phyloP scores from a whole-genome alignment of 352 stramenopile genomes.

The Blastocystis sp. region DNA sequence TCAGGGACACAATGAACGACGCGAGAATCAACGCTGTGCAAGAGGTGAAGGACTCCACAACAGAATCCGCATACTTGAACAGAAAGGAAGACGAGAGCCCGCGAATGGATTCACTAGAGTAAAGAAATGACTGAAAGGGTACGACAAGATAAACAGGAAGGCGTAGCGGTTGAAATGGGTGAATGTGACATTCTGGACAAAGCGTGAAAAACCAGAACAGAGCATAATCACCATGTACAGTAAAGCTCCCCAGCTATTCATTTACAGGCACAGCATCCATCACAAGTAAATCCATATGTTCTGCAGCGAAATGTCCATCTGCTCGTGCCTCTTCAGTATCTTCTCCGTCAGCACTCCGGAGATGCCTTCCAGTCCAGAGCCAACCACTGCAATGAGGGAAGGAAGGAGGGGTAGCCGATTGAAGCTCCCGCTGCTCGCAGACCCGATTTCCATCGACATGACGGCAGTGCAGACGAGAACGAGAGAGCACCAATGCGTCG shows the following conservation, averaged over 20 bases:
- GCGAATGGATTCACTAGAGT: slow-evolving; percentile 12
- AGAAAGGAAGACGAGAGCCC: slow-evolving; percentile 23
- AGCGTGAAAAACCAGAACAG: not conserved
- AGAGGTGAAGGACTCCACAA: slow-evolving; percentile 22
- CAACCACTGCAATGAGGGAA: not conserved
- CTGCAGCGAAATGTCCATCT: slow-evolving; percentile 15
- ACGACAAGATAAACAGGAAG: slow-evolving; percentile 27
- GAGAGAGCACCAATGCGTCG: slow-evolving; percentile 30
- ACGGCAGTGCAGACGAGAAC: slow-evolving; percentile 28
- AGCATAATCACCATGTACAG: not conserved
- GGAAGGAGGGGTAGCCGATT: not conserved
- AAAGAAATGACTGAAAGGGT: not conserved
- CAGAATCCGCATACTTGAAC: slow-evolving; percentile 1
- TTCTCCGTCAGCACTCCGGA: slow-evolving; percentile 2
- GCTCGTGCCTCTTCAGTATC: slow-evolving; percentile 19
- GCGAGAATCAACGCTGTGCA: slow-evolving; percentile 43
- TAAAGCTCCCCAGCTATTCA: not conserved
- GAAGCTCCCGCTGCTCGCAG: not conserved
- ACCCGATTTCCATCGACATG: slow-evolving; percentile 2
- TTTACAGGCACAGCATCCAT: not conserved
- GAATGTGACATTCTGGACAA: slow-evolving; percentile 16
- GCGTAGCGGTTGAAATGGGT: slow-evolving; percentile 32
- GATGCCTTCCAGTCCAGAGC: not conserved
- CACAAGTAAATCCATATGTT: slow-evolving; percentile 42
- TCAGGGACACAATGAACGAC: slow-evolving; percentile 2